Conservation (phyloP, 768 basidiomycete species). For the Boletus insuetus region DNA sequence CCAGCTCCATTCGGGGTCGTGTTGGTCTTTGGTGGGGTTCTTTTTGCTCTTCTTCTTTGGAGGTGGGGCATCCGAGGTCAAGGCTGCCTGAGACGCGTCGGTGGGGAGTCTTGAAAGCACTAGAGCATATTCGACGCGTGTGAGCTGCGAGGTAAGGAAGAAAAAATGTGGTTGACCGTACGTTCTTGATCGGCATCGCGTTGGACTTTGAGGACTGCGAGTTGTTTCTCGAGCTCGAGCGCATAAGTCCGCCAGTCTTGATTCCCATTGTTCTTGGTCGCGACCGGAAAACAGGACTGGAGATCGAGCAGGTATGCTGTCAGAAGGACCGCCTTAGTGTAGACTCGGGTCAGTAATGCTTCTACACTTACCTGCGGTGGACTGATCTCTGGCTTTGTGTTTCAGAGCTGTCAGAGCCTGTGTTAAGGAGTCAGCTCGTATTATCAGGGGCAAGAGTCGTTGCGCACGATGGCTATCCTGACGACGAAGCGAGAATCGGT, state of each 20-base stretch:
- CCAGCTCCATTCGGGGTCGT: slow-evolving; percentile 20
- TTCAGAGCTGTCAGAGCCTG: slow-evolving; percentile 26
- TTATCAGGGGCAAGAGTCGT: background rate
- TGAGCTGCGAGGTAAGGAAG: background rate
- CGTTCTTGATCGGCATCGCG: slow-evolving; percentile 24
- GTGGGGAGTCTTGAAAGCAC: slow-evolving; percentile 21
- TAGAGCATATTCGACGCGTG: background rate
- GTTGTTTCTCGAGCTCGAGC: slow-evolving; percentile 28
- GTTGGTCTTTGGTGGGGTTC: slow-evolving; percentile 13
- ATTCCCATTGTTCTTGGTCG: background rate
- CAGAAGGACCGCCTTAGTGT: background rate
- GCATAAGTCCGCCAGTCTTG: slow-evolving; percentile 27
- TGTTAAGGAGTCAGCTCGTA: background rate
- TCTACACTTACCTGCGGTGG: slow-evolving; percentile 16
- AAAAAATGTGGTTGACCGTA: slow-evolving; percentile 2
- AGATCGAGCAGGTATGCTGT: slow-evolving; percentile 30
- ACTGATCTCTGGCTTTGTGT: slow-evolving; percentile 25
- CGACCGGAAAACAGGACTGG: slow-evolving; percentile 23
- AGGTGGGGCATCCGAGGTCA: slow-evolving; percentile 18
- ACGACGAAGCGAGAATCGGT: slow-evolving; percentile 12
- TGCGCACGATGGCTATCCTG: slow-evolving; percentile 26
- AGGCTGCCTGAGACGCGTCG: slow-evolving; percentile 12
- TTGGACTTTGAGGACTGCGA: slow-evolving; percentile 17
- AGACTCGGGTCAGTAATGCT: too few species aligned
- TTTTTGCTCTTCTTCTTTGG: slow-evolving; percentile 30